Evolutionary conservation across 164 flowering plant species (phyloP).

Genomic region (Warburgia ugandensis): DNA sequence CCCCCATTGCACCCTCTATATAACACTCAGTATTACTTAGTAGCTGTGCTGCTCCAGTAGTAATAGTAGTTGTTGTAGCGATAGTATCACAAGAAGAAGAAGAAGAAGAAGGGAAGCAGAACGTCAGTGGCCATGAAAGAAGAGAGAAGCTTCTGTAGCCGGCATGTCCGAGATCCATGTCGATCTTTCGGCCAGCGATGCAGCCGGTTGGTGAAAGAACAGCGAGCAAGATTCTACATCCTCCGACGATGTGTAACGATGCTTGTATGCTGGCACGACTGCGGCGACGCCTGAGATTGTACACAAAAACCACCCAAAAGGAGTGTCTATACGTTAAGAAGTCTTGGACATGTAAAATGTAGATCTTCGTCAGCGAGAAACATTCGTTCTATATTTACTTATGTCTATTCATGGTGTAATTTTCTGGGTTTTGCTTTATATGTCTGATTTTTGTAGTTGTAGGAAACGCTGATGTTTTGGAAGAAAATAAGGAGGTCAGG

Average conservation of each 20-base stretch:
- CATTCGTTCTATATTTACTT: background rate
- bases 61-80: too few species aligned
- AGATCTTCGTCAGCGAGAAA: background rate
- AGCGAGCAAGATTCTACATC: constrained; percentile 66
- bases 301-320: too few species aligned
- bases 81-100: too few species aligned
- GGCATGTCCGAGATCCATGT: constrained; percentile 27
- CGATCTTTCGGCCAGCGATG: constrained; percentile 46
- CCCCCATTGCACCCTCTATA: too few species aligned
- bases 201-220: too few species aligned
- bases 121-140: constrained; percentile 6
- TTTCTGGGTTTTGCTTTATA: background rate
- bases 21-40: too few species aligned
- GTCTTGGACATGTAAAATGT: background rate
- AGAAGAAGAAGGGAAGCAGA: too few species aligned
- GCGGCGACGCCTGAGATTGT: constrained; percentile 22
- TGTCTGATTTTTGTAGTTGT: background rate
- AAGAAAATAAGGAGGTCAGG: too few species aligned
- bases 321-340: background rate
- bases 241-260: constrained; percentile 63
- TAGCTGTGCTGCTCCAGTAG: too few species aligned
- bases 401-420: background rate
- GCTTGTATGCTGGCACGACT: constrained; percentile 62
- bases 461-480: too few species aligned
- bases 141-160: constrained; percentile 8